Conservation (phyloP, 2,329 filamentous ascomycete species). For the Leptographium flavum region DNA sequence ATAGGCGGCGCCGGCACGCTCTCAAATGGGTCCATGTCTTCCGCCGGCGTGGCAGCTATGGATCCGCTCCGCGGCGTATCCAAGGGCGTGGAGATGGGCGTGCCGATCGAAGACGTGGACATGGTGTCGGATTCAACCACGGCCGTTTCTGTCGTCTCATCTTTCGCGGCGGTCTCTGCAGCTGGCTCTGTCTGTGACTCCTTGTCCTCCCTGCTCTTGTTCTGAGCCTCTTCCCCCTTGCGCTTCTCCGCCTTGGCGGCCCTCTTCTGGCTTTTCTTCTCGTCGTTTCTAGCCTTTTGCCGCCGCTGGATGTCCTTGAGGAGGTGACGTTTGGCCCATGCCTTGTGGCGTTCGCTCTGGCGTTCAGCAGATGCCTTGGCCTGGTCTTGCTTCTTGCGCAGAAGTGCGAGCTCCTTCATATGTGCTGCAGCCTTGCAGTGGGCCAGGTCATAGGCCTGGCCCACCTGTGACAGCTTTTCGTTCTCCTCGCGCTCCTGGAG, state of each 20-base stretch:
- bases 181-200: slow-evolving; percentile 5
- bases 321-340: slow-evolving; percentile 23
- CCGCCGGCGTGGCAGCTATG: slow-evolving; percentile 7
- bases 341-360: slow-evolving; percentile 25
- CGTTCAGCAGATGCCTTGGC: slow-evolving; percentile 30
- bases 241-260: slow-evolving; percentile 16
- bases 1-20: slow-evolving; percentile 21
- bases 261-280: slow-evolving; percentile 21
- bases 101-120: slow-evolving; percentile 12
- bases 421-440: slow-evolving; percentile 40
- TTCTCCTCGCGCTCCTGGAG: slow-evolving; percentile 53
- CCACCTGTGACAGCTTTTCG: slow-evolving; percentile 61
- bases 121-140: slow-evolving; percentile 3
- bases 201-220: slow-evolving; percentile 10
- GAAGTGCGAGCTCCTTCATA: slow-evolving; percentile 26
- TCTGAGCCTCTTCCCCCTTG: slow-evolving; percentile 14
- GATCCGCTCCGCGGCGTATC: slow-evolving; percentile 17
- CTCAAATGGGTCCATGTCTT: slow-evolving; percentile 9
- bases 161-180: background rate
- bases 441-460: slow-evolving; percentile 55
- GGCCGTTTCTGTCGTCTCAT: background rate
- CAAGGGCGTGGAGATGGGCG: slow-evolving; percentile 15
- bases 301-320: slow-evolving; percentile 23
- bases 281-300: slow-evolving; percentile 27
- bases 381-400: slow-evolving; percentile 33